Evolutionary conservation across 108 stramenopile genomes (phyloP).

Genomic region (Nitzschia palea): DNA sequence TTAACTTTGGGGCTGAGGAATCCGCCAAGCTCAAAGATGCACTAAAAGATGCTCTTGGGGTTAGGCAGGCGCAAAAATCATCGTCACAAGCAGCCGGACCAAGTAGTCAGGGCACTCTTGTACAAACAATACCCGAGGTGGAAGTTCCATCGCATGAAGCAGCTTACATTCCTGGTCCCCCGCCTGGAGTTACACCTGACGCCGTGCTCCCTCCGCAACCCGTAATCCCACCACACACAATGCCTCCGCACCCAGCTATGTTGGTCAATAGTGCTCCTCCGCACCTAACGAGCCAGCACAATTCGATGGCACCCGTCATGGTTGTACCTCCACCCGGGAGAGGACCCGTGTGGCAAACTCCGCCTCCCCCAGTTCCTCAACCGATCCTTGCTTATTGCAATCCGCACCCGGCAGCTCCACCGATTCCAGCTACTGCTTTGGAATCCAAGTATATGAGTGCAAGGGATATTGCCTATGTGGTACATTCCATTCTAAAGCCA

Average conservation of each 20-base stretch:
- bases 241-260: slow-evolving; percentile 11
- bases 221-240: slow-evolving; percentile 7
- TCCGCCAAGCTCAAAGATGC: neutral
- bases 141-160: neutral
- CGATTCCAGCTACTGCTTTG: slow-evolving; percentile 61
- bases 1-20: neutral
- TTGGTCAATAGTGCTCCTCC: slow-evolving; percentile 9
- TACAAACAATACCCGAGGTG: neutral
- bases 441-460: slow-evolving; percentile 56
- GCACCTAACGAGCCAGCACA: slow-evolving; percentile 17
- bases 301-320: slow-evolving; percentile 19
- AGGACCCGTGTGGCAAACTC: slow-evolving; percentile 42
- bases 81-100: neutral
- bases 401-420: slow-evolving; percentile 60
- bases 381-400: slow-evolving; percentile 46
- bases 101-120: neutral
- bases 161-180: slow-evolving; percentile 3
- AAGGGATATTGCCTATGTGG: slow-evolving; percentile 71
- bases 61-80: neutral
- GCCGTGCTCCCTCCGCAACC: slow-evolving; percentile 1
- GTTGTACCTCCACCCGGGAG: slow-evolving; percentile 2
- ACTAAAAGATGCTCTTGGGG: neutral
- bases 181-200: slow-evolving; percentile 4
- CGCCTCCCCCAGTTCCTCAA: neutral
- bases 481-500: slow-evolving; percentile 75